phyloP scores from a whole-genome alignment of 108 stramenopile genomes.

The Aurantiochytrium sp. region DNA sequence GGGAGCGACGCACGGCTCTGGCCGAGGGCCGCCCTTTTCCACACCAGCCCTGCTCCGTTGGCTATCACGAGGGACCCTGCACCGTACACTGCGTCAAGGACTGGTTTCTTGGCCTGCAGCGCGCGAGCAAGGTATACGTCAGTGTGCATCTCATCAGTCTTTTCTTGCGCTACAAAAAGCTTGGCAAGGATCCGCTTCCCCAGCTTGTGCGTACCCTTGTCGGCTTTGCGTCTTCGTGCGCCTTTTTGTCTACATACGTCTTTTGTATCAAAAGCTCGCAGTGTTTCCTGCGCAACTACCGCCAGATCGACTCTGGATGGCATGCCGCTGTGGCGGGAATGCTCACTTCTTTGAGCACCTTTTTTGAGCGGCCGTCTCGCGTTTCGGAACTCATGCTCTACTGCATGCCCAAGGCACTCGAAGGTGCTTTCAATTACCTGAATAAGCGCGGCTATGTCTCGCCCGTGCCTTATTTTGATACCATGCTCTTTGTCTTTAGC shows the following conservation, averaged over 20 bases:
- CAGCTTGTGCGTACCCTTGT: background rate
- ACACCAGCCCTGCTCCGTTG: background rate
- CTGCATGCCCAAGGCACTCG: constrained; percentile 11
- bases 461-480: background rate
- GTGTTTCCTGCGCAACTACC: background rate
- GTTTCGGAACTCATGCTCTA: constrained; percentile 21
- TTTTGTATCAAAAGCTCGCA: background rate
- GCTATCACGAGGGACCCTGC: background rate
- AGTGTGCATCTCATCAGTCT: background rate
- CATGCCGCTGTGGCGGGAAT: background rate
- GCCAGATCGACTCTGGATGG: background rate
- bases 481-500: background rate
- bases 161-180: background rate
- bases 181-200: background rate
- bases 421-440: background rate
- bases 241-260: constrained; percentile 10
- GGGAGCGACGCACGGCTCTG: background rate
- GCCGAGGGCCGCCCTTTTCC: background rate
- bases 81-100: background rate
- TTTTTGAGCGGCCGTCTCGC: background rate
- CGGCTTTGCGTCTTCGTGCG: background rate
- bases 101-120: background rate
- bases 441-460: background rate
- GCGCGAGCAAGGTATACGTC: background rate
- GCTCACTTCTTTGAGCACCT: background rate